These are phyloP conservation scores for Xylariales sp. DNA, from an alignment of 2,329 filamentous ascomycete genomes.

Conservation along the genomic window DNA sequence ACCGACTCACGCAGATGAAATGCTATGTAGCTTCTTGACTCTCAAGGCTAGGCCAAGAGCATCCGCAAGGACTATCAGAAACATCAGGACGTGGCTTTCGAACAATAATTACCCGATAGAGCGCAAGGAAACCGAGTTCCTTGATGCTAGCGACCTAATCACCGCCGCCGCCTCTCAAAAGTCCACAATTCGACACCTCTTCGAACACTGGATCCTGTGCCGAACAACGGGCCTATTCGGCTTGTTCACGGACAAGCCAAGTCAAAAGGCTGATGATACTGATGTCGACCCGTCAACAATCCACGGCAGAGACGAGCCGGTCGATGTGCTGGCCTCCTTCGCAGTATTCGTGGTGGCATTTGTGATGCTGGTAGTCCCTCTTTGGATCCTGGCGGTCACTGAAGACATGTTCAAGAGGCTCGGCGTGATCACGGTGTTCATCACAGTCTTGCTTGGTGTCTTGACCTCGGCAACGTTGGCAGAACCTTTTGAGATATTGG, in stretches of 20 bases:
- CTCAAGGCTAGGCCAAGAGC: neutral
- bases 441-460: conserved; percentile 15
- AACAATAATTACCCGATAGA: conserved; percentile 9
- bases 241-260: neutral
- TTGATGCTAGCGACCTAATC: conserved; percentile 21
- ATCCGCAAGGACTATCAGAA: neutral
- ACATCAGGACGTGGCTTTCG: conserved; percentile 8
- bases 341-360: conserved; percentile 20
- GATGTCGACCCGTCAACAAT: neutral
- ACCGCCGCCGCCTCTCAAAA: conserved; percentile 9
- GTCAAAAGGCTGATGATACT: neutral
- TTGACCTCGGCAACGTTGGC: conserved; percentile 15
- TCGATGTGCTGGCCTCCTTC: conserved; percentile 20
- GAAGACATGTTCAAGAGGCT: conserved; percentile 17
- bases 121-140: conserved; percentile 12
- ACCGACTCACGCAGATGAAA: neutral
- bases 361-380: conserved; percentile 26
- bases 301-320: conserved; percentile 10
- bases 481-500: conserved; percentile 18
- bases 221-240: neutral
- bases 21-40: neutral
- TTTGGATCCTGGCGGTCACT: conserved; percentile 26
- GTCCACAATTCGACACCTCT: conserved; percentile 10
- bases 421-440: conserved; percentile 26
- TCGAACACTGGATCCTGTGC: conserved; percentile 13